A percentile compares a stretch with the other conserved stretches of the same genome.
Conservation (phyloP, 2,329 filamentous ascomycete genomes). For the Cladosporium sp. region DNA sequence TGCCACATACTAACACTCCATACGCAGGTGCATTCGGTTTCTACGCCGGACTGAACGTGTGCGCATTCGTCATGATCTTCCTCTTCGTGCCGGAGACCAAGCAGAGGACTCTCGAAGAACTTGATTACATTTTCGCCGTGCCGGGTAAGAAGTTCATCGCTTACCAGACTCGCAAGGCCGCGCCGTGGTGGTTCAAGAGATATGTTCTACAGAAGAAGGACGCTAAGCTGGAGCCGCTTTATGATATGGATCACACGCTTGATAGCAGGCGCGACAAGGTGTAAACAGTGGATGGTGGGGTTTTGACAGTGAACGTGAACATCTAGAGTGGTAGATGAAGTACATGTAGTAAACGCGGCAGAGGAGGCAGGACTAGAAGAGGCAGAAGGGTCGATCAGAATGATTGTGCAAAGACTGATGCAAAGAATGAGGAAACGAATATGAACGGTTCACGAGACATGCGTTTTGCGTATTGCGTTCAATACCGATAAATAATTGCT, state of each 20-base stretch:
- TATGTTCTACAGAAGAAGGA: constrained; percentile 16
- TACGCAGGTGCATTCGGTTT: constrained; percentile 41
- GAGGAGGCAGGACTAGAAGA: no score
- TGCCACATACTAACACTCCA: constrained; percentile 20
- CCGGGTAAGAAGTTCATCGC: constrained; percentile 36
- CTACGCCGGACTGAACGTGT: constrained; percentile 53
- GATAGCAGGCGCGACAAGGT: neutral
- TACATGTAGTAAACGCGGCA: no score
- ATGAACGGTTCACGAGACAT: no score
- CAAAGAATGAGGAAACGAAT: no score
- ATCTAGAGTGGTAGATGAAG: no score
- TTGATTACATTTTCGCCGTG: constrained; percentile 51
- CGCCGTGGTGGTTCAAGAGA: constrained; percentile 42
- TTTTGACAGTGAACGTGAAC: no score
- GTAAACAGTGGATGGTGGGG: neutral
- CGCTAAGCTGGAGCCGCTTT: constrained; percentile 20
- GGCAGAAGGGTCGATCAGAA: no score
- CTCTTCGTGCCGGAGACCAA: constrained; percentile 51
- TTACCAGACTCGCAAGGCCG: constrained; percentile 33
- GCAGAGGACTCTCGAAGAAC: constrained; percentile 45
- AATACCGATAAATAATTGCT: no score
- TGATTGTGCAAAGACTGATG: no score
- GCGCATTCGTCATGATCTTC: constrained; percentile 49
- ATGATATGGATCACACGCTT: constrained; percentile 11
- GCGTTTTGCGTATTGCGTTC: no score